These are phyloP conservation scores for Apophysomyces variabilis DNA, from an alignment of 371 early-diverging fungal genomes.

Conservation along the genomic window DNA sequence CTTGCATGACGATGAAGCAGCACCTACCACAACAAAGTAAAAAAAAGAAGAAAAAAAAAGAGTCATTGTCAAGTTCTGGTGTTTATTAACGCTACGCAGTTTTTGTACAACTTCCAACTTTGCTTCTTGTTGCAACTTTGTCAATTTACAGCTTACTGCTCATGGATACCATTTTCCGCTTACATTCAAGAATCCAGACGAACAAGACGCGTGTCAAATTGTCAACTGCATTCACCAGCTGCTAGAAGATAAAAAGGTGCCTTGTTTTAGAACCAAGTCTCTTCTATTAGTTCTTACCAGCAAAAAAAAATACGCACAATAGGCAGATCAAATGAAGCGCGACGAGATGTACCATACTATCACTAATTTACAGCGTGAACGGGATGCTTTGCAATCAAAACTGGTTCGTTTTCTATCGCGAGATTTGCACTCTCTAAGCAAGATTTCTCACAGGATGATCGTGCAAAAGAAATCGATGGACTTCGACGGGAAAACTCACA, in stretches of 20 bases:
- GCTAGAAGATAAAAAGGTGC: constrained; percentile 44
- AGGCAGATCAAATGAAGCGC: constrained; percentile 9
- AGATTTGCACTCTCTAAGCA: neutral
- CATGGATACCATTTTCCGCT: constrained; percentile 50
- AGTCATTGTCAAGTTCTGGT: neutral
- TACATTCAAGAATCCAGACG: constrained; percentile 31
- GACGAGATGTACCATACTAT: constrained; percentile 21
- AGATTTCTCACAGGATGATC: constrained; percentile 12
- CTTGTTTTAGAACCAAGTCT: too few relatives aligned
- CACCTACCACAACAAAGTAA: neutral
- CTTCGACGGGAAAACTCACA: constrained; percentile 18
- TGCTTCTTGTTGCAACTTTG: constrained; percentile 34
- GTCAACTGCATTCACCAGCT: constrained; percentile 43
- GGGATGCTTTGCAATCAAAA: constrained; percentile 18
- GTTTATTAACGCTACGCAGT: neutral
- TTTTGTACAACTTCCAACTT: constrained; percentile 25
- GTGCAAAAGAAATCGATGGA: constrained; percentile 14
- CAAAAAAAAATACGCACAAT: neutral
- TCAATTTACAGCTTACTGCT: constrained; percentile 44
- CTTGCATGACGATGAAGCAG: neutral
- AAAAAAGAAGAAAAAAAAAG: neutral
- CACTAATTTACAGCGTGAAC: constrained; percentile 14
- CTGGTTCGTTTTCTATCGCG: constrained; percentile 15
- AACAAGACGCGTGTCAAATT: constrained; percentile 39
- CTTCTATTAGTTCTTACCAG: too few relatives aligned